A percentile compares a stretch with the other conserved stretches of the same genome.
phyloP scores from a whole-genome alignment of 2,329 filamentous ascomycete genomes.

The Ilyonectria sp. region DNA sequence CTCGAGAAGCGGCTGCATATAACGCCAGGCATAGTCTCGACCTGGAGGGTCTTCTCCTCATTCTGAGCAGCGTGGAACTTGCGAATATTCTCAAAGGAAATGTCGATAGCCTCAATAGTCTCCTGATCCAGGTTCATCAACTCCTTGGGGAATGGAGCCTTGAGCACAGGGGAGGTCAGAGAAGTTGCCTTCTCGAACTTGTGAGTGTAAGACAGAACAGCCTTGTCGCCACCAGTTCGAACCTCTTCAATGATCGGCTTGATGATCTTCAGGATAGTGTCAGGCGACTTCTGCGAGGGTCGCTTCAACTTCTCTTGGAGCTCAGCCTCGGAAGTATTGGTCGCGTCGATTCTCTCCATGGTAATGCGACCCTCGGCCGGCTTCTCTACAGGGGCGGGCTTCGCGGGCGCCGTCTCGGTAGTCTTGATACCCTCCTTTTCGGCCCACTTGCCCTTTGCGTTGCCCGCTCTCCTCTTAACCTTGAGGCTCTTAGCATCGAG shows the following conservation, averaged over 20 bases:
- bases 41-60: constrained; percentile 83
- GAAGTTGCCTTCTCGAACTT: constrained; percentile 98
- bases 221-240: constrained; percentile 86
- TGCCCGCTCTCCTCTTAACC: constrained; percentile 91
- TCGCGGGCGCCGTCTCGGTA: constrained; percentile 54
- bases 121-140: constrained; percentile 90
- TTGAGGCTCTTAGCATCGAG: constrained; percentile 96
- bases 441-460: constrained; percentile 94
- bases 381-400: constrained; percentile 53
- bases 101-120: constrained; percentile 92
- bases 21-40: constrained; percentile 98
- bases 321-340: constrained; percentile 73
- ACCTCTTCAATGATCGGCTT: constrained; percentile 93
- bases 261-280: constrained; percentile 92
- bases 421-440: constrained; percentile 81
- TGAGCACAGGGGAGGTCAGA: constrained; percentile 88
- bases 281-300: constrained; percentile 95
- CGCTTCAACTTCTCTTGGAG: constrained; percentile 85
- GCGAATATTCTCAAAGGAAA: constrained; percentile 93
- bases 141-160: constrained; percentile 87
- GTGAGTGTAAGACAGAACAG: constrained; percentile 93
- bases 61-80: constrained; percentile 95
- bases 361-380: constrained; percentile 73
- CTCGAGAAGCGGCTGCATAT: constrained; percentile 93
- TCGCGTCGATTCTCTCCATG: constrained; percentile 85